phyloP scores from a whole-genome alignment of 208 protist genomes.

The Crithidia bombi region DNA sequence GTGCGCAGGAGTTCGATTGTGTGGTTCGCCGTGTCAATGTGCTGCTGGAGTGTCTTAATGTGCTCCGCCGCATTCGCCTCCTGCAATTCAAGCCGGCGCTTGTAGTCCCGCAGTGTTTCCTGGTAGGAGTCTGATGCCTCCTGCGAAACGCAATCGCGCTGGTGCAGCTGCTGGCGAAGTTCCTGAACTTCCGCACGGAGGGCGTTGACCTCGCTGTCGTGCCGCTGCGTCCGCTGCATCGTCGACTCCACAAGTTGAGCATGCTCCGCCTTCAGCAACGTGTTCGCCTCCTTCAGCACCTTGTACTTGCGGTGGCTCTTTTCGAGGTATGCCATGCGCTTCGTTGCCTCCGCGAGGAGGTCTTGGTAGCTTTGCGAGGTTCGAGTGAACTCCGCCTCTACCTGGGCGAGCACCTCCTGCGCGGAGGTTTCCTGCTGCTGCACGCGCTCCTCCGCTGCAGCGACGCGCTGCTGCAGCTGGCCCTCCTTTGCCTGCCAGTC shows the following conservation, averaged over 20 bases:
- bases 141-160: slow-evolving; percentile 46
- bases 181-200: slow-evolving; percentile 29
- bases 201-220: slow-evolving; percentile 36
- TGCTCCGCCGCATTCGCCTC: slow-evolving; percentile 32
- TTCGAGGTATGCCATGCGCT: slow-evolving; percentile 61
- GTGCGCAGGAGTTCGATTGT: slow-evolving; percentile 55
- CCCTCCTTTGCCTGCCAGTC: slow-evolving; percentile 32
- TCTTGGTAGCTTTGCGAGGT: slow-evolving; percentile 68
- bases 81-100: slow-evolving; percentile 49
- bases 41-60: slow-evolving; percentile 40
- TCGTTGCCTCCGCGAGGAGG: slow-evolving; percentile 69
- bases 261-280: slow-evolving; percentile 34
- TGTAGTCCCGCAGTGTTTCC: slow-evolving; percentile 42
- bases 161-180: slow-evolving; percentile 44
- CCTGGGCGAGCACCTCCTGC: slow-evolving; percentile 44
- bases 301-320: slow-evolving; percentile 77
- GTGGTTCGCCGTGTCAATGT: slow-evolving; percentile 63
- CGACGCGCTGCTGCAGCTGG: slow-evolving; percentile 35
- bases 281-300: slow-evolving; percentile 59
- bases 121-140: slow-evolving; percentile 39
- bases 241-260: slow-evolving; percentile 23
- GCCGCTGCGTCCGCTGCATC: slow-evolving; percentile 19
- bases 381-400: slow-evolving; percentile 76
- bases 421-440: slow-evolving; percentile 51
- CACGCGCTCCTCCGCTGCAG: slow-evolving; percentile 36